phyloP scores from a whole-genome alignment of 2,329 filamentous ascomycete species.

The Microdochium paspali region DNA sequence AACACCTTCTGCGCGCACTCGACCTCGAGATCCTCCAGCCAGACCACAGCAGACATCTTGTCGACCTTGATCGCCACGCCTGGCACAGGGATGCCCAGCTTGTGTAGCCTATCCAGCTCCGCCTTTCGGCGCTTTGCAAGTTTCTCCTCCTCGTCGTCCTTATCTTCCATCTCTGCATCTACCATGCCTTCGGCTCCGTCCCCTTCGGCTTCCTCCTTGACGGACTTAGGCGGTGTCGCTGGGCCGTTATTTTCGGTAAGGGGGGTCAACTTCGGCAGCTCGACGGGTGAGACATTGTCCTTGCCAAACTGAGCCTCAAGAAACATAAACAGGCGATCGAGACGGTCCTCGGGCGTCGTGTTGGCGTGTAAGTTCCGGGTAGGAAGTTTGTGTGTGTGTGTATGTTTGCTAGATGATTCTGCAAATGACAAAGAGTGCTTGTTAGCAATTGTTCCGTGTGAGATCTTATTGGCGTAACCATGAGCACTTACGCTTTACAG shows the following conservation, averaged over 20 bases:
- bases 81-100: conserved; percentile 80
- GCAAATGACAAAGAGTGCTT: too few species aligned
- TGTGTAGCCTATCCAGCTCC: conserved; percentile 72
- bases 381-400: conserved; percentile 39
- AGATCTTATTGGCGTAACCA: too few species aligned
- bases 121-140: conserved; percentile 46
- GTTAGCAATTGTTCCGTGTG: too few species aligned
- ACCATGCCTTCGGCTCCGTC: conserved; percentile 10
- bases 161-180: conserved; percentile 9
- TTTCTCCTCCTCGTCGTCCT: conserved; percentile 30
- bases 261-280: conserved; percentile 46
- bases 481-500: conserved; percentile 67
- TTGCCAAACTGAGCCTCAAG: conserved; percentile 92
- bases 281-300: conserved; percentile 71
- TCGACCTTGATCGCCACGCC: conserved; percentile 83
- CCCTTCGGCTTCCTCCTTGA: conserved; percentile 17
- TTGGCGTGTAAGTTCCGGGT: conserved; percentile 65
- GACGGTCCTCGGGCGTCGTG: conserved; percentile 62
- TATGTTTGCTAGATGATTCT: conserved; percentile 52
- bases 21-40: conserved; percentile 86
- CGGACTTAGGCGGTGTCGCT: not conserved
- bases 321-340: conserved; percentile 86
- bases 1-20: conserved; percentile 74
- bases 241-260: conserved; percentile 15
- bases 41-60: conserved; percentile 77